Evolutionary conservation across 495 filamentous ascomycete species (phyloP).

Genomic region (Penicillium flavigenum): DNA sequence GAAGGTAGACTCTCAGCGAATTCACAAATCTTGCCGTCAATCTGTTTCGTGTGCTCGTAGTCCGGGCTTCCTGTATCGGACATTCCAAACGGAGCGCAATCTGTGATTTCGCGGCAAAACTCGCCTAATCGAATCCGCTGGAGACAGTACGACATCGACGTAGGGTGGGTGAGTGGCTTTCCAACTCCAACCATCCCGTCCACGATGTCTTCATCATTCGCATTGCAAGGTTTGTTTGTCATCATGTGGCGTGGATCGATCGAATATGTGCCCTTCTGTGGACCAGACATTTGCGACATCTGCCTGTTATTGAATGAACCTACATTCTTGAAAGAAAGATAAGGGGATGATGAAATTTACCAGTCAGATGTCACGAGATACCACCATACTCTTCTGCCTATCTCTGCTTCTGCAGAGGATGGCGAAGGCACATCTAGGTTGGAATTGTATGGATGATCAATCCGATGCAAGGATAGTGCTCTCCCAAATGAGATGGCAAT

Average conservation of each 20-base stretch:
- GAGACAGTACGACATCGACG: slow-evolving; percentile 47
- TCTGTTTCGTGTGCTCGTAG: slow-evolving; percentile 27
- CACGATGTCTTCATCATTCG: slow-evolving; percentile 45
- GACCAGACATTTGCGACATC: slow-evolving; percentile 35
- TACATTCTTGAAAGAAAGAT: not conserved
- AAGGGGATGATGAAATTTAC: slow-evolving; percentile 22
- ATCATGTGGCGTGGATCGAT: slow-evolving; percentile 44
- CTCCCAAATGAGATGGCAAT: slow-evolving; percentile 35
- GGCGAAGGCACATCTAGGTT: slow-evolving; percentile 15
- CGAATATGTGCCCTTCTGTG: slow-evolving; percentile 42
- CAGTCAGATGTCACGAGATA: slow-evolving; percentile 48
- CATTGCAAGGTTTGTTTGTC: slow-evolving; percentile 45
- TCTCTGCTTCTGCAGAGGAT: slow-evolving; percentile 35
- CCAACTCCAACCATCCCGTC: slow-evolving; percentile 30
- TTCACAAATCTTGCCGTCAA: slow-evolving; percentile 32
- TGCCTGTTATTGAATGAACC: slow-evolving; percentile 29
- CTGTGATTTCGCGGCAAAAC: slow-evolving; percentile 43
- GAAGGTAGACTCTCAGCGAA: slow-evolving; percentile 27
- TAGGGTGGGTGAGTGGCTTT: slow-evolving; percentile 38
- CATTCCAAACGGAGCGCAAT: slow-evolving; percentile 32
- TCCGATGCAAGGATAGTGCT: slow-evolving; percentile 42
- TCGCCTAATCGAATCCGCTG: slow-evolving; percentile 48
- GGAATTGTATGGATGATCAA: slow-evolving; percentile 36
- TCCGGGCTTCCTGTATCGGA: slow-evolving; percentile 7
- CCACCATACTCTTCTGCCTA: slow-evolving; percentile 52